Evolutionary conservation across 2,329 filamentous ascomycete species (phyloP).

Genomic region (Fonsecaea monophora): DNA sequence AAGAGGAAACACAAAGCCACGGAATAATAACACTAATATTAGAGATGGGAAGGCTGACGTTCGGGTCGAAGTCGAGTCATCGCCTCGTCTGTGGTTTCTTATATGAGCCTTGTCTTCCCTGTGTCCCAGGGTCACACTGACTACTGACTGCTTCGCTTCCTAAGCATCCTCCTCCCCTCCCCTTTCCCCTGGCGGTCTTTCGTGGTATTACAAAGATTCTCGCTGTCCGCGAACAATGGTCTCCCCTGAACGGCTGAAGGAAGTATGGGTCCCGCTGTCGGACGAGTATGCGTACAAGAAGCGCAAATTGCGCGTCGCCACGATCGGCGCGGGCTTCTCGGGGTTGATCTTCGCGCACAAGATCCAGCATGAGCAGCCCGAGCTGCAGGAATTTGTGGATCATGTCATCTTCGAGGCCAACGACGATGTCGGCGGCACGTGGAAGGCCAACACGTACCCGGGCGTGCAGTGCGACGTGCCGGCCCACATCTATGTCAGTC

Average conservation of each 20-base stretch:
- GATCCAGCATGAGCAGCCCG: slow-evolving; percentile 47
- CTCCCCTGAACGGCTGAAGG: slow-evolving; percentile 27
- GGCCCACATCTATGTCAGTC: slow-evolving; percentile 67
- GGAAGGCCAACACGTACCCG: slow-evolving; percentile 52
- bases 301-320: slow-evolving; percentile 36
- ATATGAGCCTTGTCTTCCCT: too few relatives aligned
- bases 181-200: too few relatives aligned
- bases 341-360: slow-evolving; percentile 52
- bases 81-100: neutral
- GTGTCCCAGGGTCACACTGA: too few relatives aligned
- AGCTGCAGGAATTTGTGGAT: slow-evolving; percentile 46
- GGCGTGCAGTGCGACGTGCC: slow-evolving; percentile 67
- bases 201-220: neutral
- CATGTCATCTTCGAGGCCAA: slow-evolving; percentile 54
- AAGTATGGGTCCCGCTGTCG: slow-evolving; percentile 34
- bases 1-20: neutral
- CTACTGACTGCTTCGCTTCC: too few relatives aligned
- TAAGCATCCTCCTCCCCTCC: too few relatives aligned
- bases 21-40: neutral
- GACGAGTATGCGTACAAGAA: slow-evolving; percentile 35
- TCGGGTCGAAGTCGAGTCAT: neutral
- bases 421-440: slow-evolving; percentile 50
- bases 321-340: slow-evolving; percentile 44
- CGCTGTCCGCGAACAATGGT: slow-evolving; percentile 25
- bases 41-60: neutral